These are phyloP conservation scores for Fraxinus cuspidata DNA, from an alignment of 257 asterid species.

Conservation along the genomic window DNA sequence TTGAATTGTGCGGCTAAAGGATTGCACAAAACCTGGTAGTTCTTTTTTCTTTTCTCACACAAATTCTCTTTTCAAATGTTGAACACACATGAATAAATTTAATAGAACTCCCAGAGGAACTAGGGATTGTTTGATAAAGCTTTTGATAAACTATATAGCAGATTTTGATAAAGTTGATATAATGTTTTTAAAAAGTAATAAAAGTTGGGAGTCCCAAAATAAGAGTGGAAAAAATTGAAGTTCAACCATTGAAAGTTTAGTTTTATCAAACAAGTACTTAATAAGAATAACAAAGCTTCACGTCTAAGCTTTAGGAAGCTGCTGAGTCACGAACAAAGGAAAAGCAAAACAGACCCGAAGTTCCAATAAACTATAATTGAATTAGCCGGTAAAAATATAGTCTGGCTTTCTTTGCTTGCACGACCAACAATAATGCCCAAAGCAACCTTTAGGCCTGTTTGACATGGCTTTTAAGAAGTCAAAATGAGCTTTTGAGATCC, in stretches of 20 bases:
- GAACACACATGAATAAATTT: neutral
- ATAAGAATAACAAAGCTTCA: conserved; percentile 4
- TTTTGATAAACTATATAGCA: too few relatives aligned
- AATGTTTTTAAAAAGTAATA: too few relatives aligned
- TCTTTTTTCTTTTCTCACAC: neutral
- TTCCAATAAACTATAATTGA: neutral
- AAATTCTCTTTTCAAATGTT: neutral
- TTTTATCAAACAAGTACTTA: too few relatives aligned
- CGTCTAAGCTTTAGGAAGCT: neutral
- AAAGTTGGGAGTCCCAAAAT: too few relatives aligned
- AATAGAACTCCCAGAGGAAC: neutral
- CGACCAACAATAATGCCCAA: neutral
- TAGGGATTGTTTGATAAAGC: too few relatives aligned
- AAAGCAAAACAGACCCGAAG: neutral
- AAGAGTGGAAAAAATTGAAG: too few relatives aligned
- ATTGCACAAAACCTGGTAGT: neutral
- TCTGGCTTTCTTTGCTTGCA: neutral
- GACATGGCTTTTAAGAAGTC: too few relatives aligned
- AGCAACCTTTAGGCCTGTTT: neutral
- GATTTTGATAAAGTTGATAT: too few relatives aligned
- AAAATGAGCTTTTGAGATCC: too few relatives aligned
- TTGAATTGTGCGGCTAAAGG: neutral
- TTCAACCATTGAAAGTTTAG: too few relatives aligned
- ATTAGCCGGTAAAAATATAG: neutral
- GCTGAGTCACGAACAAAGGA: neutral